Percentiles rank a stretch among this genome's conserved stretches.
These are phyloP conservation scores for Lichtheimia ornata DNA, from an alignment of 371 early-diverging fungal species.

Conservation along the genomic window DNA sequence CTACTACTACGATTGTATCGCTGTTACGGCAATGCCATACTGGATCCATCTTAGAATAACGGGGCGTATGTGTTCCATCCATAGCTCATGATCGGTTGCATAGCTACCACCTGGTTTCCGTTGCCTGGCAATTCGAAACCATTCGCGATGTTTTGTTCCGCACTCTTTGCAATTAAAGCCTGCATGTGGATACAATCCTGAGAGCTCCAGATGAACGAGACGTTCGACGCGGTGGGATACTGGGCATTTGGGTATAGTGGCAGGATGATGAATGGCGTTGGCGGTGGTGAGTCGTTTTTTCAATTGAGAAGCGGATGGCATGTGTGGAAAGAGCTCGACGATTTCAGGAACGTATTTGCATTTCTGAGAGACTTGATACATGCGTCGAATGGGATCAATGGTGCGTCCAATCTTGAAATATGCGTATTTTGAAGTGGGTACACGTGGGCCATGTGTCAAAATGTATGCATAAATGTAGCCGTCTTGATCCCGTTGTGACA, in stretches of 20 bases:
- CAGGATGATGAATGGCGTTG: not conserved
- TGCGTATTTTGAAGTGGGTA: constrained; percentile 32
- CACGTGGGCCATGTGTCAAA: constrained; percentile 27
- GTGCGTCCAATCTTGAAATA: constrained; percentile 61
- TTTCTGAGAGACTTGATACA: constrained; percentile 48
- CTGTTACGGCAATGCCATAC: constrained; percentile 32
- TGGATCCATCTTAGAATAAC: constrained; percentile 37
- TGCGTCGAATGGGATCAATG: constrained; percentile 47
- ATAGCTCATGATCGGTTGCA: constrained; percentile 33
- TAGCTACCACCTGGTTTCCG: constrained; percentile 1
- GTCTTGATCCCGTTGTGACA: constrained; percentile 44
- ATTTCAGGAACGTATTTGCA: constrained; percentile 50
- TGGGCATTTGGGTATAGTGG: constrained; percentile 34
- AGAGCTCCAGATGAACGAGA: constrained; percentile 57
- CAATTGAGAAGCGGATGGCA: constrained; percentile 10
- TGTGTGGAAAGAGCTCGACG: constrained; percentile 47
- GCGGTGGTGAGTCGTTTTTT: constrained; percentile 12
- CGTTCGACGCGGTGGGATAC: constrained; percentile 52
- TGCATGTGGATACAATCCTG: constrained; percentile 18
- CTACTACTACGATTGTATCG: not conserved
- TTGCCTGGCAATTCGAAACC: constrained; percentile 32
- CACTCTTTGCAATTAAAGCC: constrained; percentile 42
- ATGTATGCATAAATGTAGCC: constrained; percentile 59
- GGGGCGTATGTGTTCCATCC: constrained; percentile 23
- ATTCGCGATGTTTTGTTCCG: constrained; percentile 49